Evolutionary conservation across 148 eudicot genomes (phyloP).

Genomic region (Rhododendron vialii): DNA sequence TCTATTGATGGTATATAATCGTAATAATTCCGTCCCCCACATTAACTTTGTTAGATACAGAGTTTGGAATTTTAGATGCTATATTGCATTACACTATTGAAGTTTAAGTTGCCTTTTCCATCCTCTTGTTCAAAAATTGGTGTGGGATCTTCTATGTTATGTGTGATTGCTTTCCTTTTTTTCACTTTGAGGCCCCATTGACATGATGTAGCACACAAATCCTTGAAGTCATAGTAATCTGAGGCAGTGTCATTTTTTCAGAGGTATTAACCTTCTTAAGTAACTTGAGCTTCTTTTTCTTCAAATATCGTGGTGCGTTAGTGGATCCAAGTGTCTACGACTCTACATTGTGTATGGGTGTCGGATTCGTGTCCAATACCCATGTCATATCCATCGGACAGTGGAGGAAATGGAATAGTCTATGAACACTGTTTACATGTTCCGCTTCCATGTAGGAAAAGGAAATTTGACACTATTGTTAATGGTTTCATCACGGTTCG

Average conservation of each 20-base stretch:
- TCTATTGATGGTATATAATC: background rate
- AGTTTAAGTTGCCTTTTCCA: background rate
- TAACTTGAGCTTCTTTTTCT: background rate
- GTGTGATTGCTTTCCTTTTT: background rate
- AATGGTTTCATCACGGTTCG: background rate
- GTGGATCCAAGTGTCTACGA: background rate
- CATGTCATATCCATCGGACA: background rate
- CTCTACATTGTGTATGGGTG: background rate
- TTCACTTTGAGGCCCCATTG: background rate
- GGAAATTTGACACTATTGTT: slow-evolving; percentile 6
- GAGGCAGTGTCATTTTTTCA: background rate
- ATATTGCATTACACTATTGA: background rate
- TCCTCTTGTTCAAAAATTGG: background rate
- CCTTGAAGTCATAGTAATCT: background rate
- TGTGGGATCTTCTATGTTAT: background rate
- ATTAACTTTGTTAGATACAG: background rate
- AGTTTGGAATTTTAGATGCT: background rate
- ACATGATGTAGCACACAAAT: background rate
- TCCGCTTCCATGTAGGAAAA: slow-evolving; percentile 3
- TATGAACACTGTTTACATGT: background rate
- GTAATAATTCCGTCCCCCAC: background rate
- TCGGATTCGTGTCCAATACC: background rate
- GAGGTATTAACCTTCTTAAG: background rate
- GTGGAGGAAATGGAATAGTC: background rate
- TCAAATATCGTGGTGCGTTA: background rate